Conservation (phyloP, 2,329 filamentous ascomycete genomes). For the Clonostachys byssicola region DNA sequence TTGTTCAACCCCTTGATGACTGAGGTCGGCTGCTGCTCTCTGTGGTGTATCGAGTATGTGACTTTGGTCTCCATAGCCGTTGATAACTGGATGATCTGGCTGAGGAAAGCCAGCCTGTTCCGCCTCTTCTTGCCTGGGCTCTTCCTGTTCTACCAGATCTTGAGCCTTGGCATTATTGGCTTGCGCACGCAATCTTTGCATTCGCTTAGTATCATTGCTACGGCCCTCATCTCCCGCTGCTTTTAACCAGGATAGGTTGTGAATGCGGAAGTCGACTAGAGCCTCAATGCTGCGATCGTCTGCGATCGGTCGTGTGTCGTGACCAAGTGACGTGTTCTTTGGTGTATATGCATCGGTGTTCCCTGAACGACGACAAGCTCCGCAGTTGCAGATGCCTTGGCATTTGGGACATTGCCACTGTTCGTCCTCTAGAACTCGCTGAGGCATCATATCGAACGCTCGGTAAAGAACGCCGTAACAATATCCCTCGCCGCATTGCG, state of each 20-base stretch:
- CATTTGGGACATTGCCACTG: conserved; percentile 91
- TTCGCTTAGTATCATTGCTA: conserved; percentile 51
- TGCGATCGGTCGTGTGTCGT: conserved; percentile 85
- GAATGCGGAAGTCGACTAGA: conserved; percentile 84
- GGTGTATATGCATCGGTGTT: conserved; percentile 79
- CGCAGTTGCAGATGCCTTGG: conserved; percentile 81
- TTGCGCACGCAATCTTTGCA: conserved; percentile 51
- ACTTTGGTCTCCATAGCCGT: conserved; percentile 17
- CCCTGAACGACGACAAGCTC: conserved; percentile 62
- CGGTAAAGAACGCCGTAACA: conserved; percentile 93
- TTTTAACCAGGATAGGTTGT: conserved; percentile 81
- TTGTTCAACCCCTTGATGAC: no score
- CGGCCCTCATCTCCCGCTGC: conserved; percentile 53
- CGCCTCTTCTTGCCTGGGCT: conserved; percentile 1
- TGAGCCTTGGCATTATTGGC: conserved; percentile 55
- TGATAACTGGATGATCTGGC: conserved; percentile 5
- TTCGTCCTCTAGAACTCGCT: conserved; percentile 73
- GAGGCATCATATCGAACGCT: conserved; percentile 86
- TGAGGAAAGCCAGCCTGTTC: conserved; percentile 6
- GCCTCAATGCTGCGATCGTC: conserved; percentile 88
- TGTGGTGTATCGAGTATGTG: background rate
- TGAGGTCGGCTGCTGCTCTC: no score
- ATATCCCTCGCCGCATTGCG: conserved; percentile 69
- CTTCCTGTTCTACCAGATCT: conserved; percentile 24
- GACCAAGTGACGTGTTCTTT: conserved; percentile 81